These are phyloP conservation scores for Dillenia suffruticosa DNA, from an alignment of 164 flowering plant species.

Conservation along the genomic window DNA sequence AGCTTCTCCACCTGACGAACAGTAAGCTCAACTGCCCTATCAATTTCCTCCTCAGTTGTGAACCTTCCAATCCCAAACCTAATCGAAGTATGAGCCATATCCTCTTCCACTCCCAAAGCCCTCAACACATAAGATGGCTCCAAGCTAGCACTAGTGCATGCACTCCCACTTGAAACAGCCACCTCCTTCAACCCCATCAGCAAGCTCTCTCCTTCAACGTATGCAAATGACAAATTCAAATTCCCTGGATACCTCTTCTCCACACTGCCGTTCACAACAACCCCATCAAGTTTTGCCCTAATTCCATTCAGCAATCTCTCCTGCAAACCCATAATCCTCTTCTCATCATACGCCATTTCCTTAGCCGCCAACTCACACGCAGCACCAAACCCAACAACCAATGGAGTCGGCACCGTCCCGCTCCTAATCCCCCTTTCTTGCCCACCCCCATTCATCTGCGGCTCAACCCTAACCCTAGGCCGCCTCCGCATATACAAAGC, in stretches of 20 bases:
- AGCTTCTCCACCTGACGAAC: constrained; percentile 86
- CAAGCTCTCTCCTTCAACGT: constrained; percentile 81
- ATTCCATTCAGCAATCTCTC: constrained; percentile 78
- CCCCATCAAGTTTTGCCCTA: constrained; percentile 60
- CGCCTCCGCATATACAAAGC: constrained; percentile 80
- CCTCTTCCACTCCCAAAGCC: constrained; percentile 79
- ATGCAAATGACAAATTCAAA: constrained; percentile 86
- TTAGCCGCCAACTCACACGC: constrained; percentile 81
- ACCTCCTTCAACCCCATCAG: constrained; percentile 83
- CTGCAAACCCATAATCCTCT: constrained; percentile 48
- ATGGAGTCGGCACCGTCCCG: constrained; percentile 93
- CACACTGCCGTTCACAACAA: constrained; percentile 82
- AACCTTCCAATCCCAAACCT: constrained; percentile 98
- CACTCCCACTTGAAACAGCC: constrained; percentile 81
- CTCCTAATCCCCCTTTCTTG: constrained; percentile 93
- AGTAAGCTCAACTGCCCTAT: constrained; percentile 82
- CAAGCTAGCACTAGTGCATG: constrained; percentile 75
- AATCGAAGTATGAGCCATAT: constrained; percentile 97
- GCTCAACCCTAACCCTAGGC: constrained; percentile 82
- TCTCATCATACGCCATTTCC: constrained; percentile 86
- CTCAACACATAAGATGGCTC: constrained; percentile 76
- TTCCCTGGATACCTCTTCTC: constrained; percentile 86
- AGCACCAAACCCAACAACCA: constrained; percentile 90
- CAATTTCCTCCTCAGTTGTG: constrained; percentile 89
- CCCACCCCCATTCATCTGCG: constrained; percentile 95